Evolutionary conservation across 2,329 filamentous ascomycete species (phyloP).

Genomic region (Fusarium sp.): DNA sequence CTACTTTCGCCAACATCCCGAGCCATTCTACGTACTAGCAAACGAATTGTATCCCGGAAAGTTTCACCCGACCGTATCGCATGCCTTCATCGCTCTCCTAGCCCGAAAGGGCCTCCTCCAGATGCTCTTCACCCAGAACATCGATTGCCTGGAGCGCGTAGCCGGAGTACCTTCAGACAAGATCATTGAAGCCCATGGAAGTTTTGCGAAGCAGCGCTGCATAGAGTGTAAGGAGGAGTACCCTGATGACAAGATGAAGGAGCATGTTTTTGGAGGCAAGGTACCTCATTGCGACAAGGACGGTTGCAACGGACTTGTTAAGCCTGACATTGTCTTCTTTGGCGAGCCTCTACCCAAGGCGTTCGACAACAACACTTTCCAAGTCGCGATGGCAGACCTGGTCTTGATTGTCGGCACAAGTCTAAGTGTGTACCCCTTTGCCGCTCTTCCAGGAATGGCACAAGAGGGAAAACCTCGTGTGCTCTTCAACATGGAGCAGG

Average conservation of each 20-base stretch:
- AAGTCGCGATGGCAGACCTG: constrained; percentile 76
- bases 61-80: constrained; percentile 88
- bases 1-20: constrained; percentile 86
- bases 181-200: constrained; percentile 95
- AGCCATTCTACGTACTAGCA: constrained; percentile 92
- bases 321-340: constrained; percentile 96
- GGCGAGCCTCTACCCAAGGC: constrained; percentile 72
- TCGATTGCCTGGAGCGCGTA: constrained; percentile 90
- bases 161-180: constrained; percentile 84
- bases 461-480: constrained; percentile 75
- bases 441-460: constrained; percentile 77
- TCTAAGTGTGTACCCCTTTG: constrained; percentile 88
- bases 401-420: constrained; percentile 91
- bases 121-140: constrained; percentile 97
- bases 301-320: constrained; percentile 82
- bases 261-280: constrained; percentile 72
- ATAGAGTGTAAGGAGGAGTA: constrained; percentile 85
- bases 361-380: constrained; percentile 54
- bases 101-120: constrained; percentile 81
- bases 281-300: constrained; percentile 76
- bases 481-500: constrained; percentile 87
- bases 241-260: constrained; percentile 79
- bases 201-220: constrained; percentile 90
- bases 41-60: constrained; percentile 92
- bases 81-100: constrained; percentile 88